These are phyloP conservation scores for Sisymbrium irio DNA, from an alignment of 345 rosid species.

Conservation along the genomic window DNA sequence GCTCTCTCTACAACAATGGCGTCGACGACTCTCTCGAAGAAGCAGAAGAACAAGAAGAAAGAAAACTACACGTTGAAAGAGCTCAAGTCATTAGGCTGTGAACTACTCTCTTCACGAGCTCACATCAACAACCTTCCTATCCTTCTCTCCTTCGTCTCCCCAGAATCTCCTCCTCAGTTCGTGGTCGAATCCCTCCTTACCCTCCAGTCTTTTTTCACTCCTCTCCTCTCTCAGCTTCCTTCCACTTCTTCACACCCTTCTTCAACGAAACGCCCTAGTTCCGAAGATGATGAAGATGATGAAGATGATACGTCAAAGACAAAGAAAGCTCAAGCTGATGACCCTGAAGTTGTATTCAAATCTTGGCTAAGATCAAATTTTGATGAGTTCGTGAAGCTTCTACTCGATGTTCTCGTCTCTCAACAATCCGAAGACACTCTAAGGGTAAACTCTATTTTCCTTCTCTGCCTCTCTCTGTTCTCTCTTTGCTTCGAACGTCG, in stretches of 20 bases:
- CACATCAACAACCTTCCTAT: conserved; percentile 78
- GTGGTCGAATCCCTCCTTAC: conserved; percentile 81
- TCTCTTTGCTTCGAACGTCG: background rate
- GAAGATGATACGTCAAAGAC: conserved; percentile 23
- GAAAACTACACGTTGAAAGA: conserved; percentile 48
- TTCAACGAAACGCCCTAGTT: conserved; percentile 28
- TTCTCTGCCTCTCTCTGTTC: background rate
- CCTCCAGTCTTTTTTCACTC: conserved; percentile 85
- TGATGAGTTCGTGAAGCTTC: conserved; percentile 58
- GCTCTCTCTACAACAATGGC: conserved; percentile 43
- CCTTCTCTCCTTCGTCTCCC: conserved; percentile 67
- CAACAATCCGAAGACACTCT: conserved; percentile 51
- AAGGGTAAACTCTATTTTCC: conserved; percentile 38
- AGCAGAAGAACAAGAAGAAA: conserved; percentile 34
- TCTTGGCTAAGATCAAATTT: conserved; percentile 86
- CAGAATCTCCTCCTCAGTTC: conserved; percentile 56
- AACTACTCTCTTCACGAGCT: conserved; percentile 72
- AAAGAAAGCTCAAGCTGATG: conserved; percentile 32
- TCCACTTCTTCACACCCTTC: conserved; percentile 36
- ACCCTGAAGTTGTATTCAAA: conserved; percentile 56
- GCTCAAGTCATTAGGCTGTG: conserved; percentile 58
- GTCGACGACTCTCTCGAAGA: conserved; percentile 41
- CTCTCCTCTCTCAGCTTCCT: conserved; percentile 76
- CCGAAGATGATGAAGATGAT: conserved; percentile 18
- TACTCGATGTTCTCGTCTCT: conserved; percentile 48